phyloP scores from a whole-genome alignment of 2,329 filamentous ascomycete species.

The Thermomyces lanuginosus region DNA sequence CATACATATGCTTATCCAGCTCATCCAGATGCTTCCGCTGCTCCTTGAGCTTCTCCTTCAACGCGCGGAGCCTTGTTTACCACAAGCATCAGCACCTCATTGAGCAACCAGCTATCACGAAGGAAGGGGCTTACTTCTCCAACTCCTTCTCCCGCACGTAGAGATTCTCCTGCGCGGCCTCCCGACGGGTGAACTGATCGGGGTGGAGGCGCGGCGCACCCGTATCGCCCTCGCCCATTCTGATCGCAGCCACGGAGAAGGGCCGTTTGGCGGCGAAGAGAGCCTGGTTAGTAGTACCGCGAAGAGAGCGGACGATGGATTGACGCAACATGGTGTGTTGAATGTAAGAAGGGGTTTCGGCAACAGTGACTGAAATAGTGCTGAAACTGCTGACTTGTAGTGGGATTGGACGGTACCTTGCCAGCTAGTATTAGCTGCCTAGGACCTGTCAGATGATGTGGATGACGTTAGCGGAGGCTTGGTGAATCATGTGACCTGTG shows the following conservation, averaged over 20 bases:
- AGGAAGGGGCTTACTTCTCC: constrained; percentile 47
- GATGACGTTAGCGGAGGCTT: no score
- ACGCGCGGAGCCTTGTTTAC: constrained; percentile 42
- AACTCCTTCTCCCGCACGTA: constrained; percentile 77
- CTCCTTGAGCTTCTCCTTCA: constrained; percentile 52
- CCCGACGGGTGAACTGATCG: constrained; percentile 83
- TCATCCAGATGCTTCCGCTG: constrained; percentile 73
- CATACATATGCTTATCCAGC: constrained; percentile 74
- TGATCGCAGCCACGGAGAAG: constrained; percentile 47
- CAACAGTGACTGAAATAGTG: not conserved
- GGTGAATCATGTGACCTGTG: no score
- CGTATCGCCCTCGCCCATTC: constrained; percentile 54
- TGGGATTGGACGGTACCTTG: no score
- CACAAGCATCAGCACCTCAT: constrained; percentile 4
- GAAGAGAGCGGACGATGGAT: constrained; percentile 40
- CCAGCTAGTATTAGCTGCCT: no score
- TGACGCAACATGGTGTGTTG: constrained; percentile 20
- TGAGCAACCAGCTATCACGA: not conserved
- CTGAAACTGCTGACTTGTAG: no score
- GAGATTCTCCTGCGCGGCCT: constrained; percentile 69
- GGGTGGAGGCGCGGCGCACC: constrained; percentile 40
- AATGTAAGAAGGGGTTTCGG: not conserved
- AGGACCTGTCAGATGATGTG: no score
- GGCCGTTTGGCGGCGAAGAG: constrained; percentile 35
- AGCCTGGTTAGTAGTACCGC: constrained; percentile 36